phyloP scores from a whole-genome alignment of 2,329 filamentous ascomycete genomes.

The Fusarium citri region DNA sequence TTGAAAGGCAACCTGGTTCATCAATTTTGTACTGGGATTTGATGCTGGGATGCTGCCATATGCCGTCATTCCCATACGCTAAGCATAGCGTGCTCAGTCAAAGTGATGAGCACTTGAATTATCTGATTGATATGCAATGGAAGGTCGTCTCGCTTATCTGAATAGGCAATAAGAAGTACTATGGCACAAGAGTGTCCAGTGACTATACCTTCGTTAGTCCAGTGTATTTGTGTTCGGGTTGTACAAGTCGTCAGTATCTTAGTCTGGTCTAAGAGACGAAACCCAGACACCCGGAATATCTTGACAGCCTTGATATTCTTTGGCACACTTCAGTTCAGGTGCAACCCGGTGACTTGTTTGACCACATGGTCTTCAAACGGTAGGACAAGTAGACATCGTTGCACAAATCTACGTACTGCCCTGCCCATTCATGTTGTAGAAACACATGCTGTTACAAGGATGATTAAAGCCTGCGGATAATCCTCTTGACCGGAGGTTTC shows the following conservation, averaged over 20 bases:
- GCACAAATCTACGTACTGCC: neutral
- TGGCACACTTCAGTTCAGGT: neutral
- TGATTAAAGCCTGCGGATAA: slow-evolving; percentile 11
- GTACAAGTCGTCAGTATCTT: neutral
- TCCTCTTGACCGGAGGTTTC: slow-evolving; percentile 35
- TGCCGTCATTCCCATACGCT: slow-evolving; percentile 18
- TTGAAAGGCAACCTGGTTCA: neutral
- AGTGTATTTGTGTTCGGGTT: neutral
- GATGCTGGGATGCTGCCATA: slow-evolving; percentile 19
- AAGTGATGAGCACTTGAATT: slow-evolving; percentile 4
- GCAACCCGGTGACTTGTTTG: neutral
- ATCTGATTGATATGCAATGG: slow-evolving; percentile 8
- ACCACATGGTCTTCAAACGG: neutral
- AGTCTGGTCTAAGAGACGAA: neutral
- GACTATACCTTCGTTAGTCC: neutral
- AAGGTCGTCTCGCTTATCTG: neutral
- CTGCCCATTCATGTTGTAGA: neutral
- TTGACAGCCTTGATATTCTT: neutral
- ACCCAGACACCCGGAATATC: neutral
- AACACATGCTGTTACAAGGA: slow-evolving; percentile 17
- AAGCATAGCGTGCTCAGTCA: neutral
- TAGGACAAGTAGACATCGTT: neutral
- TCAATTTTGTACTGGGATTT: slow-evolving; percentile 1
- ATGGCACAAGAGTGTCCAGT: neutral
- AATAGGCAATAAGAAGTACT: neutral